These are phyloP conservation scores for Coemansia sp. DNA, from an alignment of 192 early-diverging fungal genomes.

Conservation along the genomic window DNA sequence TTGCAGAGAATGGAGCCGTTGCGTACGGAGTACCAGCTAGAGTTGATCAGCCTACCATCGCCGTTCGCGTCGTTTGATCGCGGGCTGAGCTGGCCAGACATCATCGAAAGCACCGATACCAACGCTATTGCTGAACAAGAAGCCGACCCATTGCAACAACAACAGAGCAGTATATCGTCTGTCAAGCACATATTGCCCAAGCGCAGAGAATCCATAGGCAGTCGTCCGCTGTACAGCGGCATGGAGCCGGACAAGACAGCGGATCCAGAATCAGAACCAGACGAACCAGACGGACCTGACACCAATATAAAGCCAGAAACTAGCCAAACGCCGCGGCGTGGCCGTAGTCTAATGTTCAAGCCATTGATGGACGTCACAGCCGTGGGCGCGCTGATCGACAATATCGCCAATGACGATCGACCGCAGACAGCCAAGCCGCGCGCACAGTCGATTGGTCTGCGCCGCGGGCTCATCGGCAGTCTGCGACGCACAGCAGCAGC, in stretches of 20 bases:
- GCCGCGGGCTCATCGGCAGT: conserved; percentile 21
- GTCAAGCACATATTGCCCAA: not conserved
- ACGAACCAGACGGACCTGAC: not conserved
- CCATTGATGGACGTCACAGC: conserved; percentile 36
- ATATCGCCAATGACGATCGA: conserved; percentile 4
- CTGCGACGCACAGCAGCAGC: conserved; percentile 16
- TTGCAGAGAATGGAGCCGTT: not conserved
- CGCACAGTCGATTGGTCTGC: not conserved
- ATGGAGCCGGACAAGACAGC: not conserved
- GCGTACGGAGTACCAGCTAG: conserved; percentile 2
- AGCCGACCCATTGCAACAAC: not conserved
- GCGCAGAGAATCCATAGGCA: not conserved
- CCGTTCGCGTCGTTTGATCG: conserved; percentile 20
- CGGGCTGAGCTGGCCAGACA: conserved; percentile 5
- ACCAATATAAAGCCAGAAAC: not conserved
- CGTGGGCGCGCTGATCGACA: conserved; percentile 41
- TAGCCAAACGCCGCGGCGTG: conserved; percentile 20
- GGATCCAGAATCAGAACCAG: not conserved
- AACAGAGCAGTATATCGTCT: too few relatives aligned
- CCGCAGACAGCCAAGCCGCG: not conserved
- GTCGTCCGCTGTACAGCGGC: not conserved
- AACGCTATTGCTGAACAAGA: not conserved
- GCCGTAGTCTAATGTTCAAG: conserved; percentile 50
- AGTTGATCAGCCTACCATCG: conserved; percentile 22
- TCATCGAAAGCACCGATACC: not conserved